Evolutionary conservation across 2,329 filamentous ascomycete genomes (phyloP), one percentile per base, ranked within the genome.

Genomic region (Hymenoscyphus infarciens): DNA sequence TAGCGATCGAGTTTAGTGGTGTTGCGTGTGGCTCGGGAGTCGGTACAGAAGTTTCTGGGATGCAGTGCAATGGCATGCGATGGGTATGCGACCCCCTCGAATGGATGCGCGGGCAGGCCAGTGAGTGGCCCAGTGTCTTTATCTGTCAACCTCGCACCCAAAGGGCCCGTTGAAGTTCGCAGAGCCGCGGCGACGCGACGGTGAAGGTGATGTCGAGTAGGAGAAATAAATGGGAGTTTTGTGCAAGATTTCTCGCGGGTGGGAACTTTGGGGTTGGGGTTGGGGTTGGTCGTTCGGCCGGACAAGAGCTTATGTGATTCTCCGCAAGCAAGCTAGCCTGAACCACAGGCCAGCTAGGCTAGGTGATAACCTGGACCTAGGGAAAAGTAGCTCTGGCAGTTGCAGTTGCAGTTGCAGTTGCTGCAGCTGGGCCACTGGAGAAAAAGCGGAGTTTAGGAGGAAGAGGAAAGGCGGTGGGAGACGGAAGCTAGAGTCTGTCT

Each of bases 21-120:
- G 39, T 52, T n/a, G 45, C 39, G 59, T 42, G 61, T 42, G 61
- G 45, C 19, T 52, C 45, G 45, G 45, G 45, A 52, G 45, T 22
- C 45, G 45, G 45, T 52, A 52, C 19, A 52, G 45, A 13, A 13
- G 45, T 52, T 49, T 22, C 45, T 22, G 22, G 45, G 45, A 52
- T 52, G 45, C 45, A 22, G 45, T 10, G 5, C 45, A 52, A 22
- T 25, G n/a, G 19, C 19, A 52, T 52, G 45, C 19, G 19, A 19
- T 25, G 45, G 45, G 19, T 52, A 52, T 52, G 45, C 45, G 45
- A 52, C 45, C 45, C 45, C 45, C 4, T 52, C 45, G 45, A 52
- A 22, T 52, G 7, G 22, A 25, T 52, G 45, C 38, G 56, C 19
- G 25, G 35, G 33, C n/a, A 25, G 39, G 22, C 19, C 39, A n/a